Percentiles rank a stretch among this genome's conserved stretches.
phyloP scores from a whole-genome alignment of 805 yeast genomes.

The Kodamaea sagamina region DNA sequence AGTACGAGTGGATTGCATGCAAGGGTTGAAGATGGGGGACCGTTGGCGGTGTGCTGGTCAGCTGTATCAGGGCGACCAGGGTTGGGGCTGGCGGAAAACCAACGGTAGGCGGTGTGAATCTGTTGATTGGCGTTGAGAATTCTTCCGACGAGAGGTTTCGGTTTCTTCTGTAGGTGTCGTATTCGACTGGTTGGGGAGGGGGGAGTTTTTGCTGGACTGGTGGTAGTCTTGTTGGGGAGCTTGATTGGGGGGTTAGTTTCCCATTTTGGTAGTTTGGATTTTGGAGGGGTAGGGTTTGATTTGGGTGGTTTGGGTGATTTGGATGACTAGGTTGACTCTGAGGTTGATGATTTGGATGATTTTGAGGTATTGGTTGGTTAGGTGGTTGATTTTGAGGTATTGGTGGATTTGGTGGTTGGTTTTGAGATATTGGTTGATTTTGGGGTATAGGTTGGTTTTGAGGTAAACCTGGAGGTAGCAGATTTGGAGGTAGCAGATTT shows the following conservation, averaged over 20 bases:
- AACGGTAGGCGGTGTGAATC: neutral
- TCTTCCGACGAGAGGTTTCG: neutral
- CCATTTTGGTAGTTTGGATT: neutral
- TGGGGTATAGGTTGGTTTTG: conserved; percentile 12
- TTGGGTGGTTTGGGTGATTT: no score
- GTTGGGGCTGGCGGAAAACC: neutral
- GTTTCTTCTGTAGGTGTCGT: conserved; percentile 5
- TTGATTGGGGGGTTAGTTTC: neutral
- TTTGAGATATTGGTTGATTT: conserved; percentile 10
- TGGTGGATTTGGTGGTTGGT: conserved; percentile 6
- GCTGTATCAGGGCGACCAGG: conserved; percentile 1
- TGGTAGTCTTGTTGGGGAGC: neutral
- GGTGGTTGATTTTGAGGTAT: conserved; percentile 3
- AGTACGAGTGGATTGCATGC: neutral
- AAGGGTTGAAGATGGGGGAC: neutral
- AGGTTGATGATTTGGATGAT: no score
- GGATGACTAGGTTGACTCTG: no score
- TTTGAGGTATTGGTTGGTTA: no score
- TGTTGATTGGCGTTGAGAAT: neutral
- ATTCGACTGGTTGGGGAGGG: conserved; percentile 4
- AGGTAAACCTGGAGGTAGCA: neutral
- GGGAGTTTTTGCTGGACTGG: conserved; percentile 6
- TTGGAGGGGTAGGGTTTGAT: neutral
- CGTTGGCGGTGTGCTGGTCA: conserved; percentile 1
- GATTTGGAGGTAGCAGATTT: neutral